These are phyloP conservation scores for Bryum argenteum DNA, from an alignment of 225 moss, liverwort and hornwort species.

Conservation along the genomic window DNA sequence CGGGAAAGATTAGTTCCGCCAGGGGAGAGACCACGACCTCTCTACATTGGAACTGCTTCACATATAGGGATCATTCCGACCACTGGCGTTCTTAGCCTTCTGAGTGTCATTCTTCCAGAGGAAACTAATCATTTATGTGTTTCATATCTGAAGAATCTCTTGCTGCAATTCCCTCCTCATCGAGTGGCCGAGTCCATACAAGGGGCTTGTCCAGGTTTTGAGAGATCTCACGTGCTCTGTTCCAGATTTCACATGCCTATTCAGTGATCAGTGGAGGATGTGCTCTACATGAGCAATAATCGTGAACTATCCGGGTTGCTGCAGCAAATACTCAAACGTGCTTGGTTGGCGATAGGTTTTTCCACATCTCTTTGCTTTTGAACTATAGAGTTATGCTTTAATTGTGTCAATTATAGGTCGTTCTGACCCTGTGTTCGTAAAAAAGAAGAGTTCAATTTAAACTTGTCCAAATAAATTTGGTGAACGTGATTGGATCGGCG, in stretches of 20 bases:
- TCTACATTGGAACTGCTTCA: slow-evolving; percentile 85
- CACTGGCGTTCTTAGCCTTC: slow-evolving; percentile 79
- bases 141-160: slow-evolving; percentile 76
- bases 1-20: slow-evolving; percentile 75
- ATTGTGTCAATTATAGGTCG: too few relatives aligned
- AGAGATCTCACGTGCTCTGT: slow-evolving; percentile 51
- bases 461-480: too few relatives aligned
- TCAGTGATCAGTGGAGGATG: slow-evolving; percentile 77
- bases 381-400: too few relatives aligned
- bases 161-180: slow-evolving; percentile 82
- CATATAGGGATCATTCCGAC: slow-evolving; percentile 93
- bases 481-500: too few relatives aligned
- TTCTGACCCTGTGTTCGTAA: too few relatives aligned
- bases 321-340: slow-evolving; percentile 70
- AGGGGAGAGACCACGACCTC: slow-evolving; percentile 77
- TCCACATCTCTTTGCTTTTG: slow-evolving; percentile 4
- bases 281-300: slow-evolving; percentile 67
- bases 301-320: slow-evolving; percentile 51
- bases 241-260: slow-evolving; percentile 88
- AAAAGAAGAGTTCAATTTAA: too few relatives aligned
- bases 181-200: slow-evolving; percentile 74
- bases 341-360: slow-evolving; percentile 82
- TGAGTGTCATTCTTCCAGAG: slow-evolving; percentile 61
- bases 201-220: slow-evolving; percentile 53
- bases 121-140: slow-evolving; percentile 70